Evolutionary conservation across 2,329 filamentous ascomycete species (phyloP).

Genomic region (Venturia aucupariae): DNA sequence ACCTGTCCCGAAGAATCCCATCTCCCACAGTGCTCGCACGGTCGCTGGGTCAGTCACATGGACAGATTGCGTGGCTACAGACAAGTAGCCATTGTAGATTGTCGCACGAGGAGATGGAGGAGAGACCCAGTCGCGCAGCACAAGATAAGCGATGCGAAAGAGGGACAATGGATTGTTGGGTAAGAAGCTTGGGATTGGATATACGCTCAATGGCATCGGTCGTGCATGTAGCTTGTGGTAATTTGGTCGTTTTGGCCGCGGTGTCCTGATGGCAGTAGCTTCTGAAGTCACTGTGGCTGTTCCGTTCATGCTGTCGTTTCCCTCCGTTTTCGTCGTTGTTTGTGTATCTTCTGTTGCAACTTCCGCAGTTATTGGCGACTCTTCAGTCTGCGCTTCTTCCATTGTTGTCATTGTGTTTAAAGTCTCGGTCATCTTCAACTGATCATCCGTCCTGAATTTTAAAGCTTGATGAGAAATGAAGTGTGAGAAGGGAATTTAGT

Average conservation of each 20-base stretch:
- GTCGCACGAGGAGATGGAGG: conserved; percentile 56
- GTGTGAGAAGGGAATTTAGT: neutral
- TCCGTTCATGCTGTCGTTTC: neutral
- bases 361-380: neutral
- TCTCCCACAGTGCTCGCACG: conserved; percentile 81
- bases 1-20: conserved; percentile 96
- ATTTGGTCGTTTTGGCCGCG: conserved; percentile 37
- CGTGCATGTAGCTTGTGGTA: conserved; percentile 72
- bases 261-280: neutral
- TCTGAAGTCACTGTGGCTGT: neutral
- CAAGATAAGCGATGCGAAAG: conserved; percentile 67
- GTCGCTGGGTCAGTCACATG: conserved; percentile 70
- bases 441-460: neutral
- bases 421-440: neutral
- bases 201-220: conserved; percentile 69
- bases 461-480: neutral
- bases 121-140: conserved; percentile 61
- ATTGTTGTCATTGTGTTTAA: neutral
- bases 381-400: neutral
- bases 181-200: conserved; percentile 79
- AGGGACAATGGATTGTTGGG: conserved; percentile 88
- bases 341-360: neutral
- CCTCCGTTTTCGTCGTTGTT: neutral
- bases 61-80: conserved; percentile 69
- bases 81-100: conserved; percentile 68